Evolutionary conservation across 805 yeast species (phyloP).

Genomic region (Cyberlindnera mrakii): DNA sequence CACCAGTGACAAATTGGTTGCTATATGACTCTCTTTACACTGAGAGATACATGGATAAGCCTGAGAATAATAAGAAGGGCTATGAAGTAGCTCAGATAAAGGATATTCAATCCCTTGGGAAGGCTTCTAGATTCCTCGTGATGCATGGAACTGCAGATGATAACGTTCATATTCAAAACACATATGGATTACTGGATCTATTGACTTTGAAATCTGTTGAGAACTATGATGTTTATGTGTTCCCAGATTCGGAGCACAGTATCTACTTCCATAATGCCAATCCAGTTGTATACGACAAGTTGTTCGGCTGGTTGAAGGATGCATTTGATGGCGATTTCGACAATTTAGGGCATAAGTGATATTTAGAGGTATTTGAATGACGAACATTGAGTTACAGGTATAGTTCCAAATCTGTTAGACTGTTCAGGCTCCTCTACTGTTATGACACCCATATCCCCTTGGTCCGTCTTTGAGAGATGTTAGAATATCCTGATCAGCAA

Average conservation of each 20-base stretch:
- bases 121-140: constrained; percentile 61
- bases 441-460: too few relatives aligned
- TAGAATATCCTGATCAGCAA: too few relatives aligned
- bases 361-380: background rate
- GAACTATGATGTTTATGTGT: constrained; percentile 73
- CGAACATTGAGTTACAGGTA: too few relatives aligned
- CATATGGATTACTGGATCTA: constrained; percentile 68
- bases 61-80: constrained; percentile 59
- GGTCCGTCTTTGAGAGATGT: too few relatives aligned
- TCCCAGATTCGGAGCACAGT: constrained; percentile 79
- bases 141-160: constrained; percentile 99
- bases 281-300: constrained; percentile 59
- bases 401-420: too few relatives aligned
- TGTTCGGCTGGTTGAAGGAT: constrained; percentile 55
- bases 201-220: constrained; percentile 66
- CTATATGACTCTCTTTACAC: constrained; percentile 92
- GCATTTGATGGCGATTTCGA: constrained; percentile 53
- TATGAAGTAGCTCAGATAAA: constrained; percentile 55
- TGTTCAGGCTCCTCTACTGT: too few relatives aligned
- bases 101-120: constrained; percentile 48
- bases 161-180: constrained; percentile 92
- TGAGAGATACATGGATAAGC: constrained; percentile 88
- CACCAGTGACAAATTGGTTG: constrained; percentile 95
- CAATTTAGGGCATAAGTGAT: constrained; percentile 11
- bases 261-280: constrained; percentile 70